phyloP scores from a whole-genome alignment of 2,329 filamentous ascomycete genomes.

The Talaromyces sp. region DNA sequence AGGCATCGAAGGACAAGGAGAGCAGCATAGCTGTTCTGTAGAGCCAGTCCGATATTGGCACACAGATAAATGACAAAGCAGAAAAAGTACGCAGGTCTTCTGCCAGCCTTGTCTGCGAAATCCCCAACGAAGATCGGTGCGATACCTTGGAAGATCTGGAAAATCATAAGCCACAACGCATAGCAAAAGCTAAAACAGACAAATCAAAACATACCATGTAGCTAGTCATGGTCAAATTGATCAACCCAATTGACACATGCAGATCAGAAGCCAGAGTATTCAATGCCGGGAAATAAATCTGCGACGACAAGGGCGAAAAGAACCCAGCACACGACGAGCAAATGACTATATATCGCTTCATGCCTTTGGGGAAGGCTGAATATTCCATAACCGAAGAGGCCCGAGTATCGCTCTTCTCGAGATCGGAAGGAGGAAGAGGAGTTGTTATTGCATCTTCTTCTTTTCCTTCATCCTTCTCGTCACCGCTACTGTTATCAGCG shows the following conservation, averaged over 20 bases:
- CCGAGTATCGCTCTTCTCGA: conserved; percentile 5
- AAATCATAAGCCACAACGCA: conserved; percentile 28
- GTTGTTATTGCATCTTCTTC: neutral
- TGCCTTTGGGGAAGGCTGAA: conserved; percentile 16
- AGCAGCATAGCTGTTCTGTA: conserved; percentile 31
- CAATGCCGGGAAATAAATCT: conserved; percentile 46
- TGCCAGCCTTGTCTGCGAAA: conserved; percentile 47
- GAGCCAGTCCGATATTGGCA: conserved; percentile 36
- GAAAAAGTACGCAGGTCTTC: conserved; percentile 48
- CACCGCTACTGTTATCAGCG: neutral
- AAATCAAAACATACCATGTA: conserved; percentile 46
- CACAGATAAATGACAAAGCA: conserved; percentile 46
- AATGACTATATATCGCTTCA: conserved; percentile 19
- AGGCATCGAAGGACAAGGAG: conserved; percentile 34
- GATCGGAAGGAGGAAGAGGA: neutral
- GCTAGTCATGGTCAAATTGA: conserved; percentile 44
- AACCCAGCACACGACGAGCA: conserved; percentile 21
- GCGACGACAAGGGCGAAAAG: conserved; percentile 43
- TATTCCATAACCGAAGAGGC: conserved; percentile 14
- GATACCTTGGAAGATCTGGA: conserved; percentile 52
- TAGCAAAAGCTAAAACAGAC: conserved; percentile 22
- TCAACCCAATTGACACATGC: conserved; percentile 30
- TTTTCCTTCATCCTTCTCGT: neutral
- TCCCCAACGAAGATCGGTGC: conserved; percentile 50
- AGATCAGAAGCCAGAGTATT: conserved; percentile 38